Conservation (phyloP, 495 filamentous ascomycete genomes). For the Penicillium malachiteum region DNA sequence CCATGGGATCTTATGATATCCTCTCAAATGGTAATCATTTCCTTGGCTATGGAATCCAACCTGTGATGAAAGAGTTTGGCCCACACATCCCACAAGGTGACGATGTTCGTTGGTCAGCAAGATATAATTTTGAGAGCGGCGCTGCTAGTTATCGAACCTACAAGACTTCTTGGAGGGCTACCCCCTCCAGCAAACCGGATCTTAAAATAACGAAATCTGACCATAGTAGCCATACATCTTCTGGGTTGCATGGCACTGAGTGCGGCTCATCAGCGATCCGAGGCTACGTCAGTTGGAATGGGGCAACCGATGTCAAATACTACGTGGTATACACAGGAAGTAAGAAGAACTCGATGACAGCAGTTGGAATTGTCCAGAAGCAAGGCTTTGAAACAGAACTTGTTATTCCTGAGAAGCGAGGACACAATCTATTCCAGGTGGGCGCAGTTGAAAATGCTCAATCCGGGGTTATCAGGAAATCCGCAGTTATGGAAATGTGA, state of each 20-base stretch:
- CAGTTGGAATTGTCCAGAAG: background rate
- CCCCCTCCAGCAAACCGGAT: background rate
- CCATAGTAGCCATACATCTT: background rate
- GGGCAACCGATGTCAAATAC: background rate
- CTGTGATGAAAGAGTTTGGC: background rate
- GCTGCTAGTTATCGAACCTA: background rate
- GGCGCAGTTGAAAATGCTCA: background rate
- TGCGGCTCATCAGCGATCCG: background rate
- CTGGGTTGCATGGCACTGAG: background rate
- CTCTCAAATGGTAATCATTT: background rate
- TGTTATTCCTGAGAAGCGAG: background rate
- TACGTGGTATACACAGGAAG: background rate
- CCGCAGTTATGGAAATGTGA: background rate
- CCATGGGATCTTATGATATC: background rate
- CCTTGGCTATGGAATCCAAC: background rate
- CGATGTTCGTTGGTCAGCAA: background rate
- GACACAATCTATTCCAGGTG: background rate
- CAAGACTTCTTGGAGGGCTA: background rate
- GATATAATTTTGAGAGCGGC: background rate
- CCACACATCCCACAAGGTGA: background rate
- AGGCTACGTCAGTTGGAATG: background rate
- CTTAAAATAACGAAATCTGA: background rate
- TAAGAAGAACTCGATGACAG: background rate
- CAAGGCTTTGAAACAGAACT: background rate
- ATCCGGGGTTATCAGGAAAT: background rate